phyloP scores from a whole-genome alignment of 2,329 filamentous ascomycete genomes.

The Colletotrichum magnum region DNA sequence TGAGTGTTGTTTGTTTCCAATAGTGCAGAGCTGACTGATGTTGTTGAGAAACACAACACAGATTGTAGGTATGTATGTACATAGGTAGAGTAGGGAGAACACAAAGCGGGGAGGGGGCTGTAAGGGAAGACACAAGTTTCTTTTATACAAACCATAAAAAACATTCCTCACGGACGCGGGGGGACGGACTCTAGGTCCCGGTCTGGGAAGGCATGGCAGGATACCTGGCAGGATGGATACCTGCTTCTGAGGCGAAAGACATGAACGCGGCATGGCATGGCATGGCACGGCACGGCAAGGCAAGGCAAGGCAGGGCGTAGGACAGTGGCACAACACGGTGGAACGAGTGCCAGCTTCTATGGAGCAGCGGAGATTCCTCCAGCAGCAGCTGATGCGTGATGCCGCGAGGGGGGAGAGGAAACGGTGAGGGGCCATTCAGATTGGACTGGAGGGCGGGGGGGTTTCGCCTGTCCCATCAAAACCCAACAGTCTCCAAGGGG shows the following conservation, averaged over 20 bases:
- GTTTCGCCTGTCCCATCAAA: no score
- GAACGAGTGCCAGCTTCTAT: not conserved
- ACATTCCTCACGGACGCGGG: not conserved
- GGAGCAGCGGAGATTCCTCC: not conserved
- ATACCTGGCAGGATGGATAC: not conserved
- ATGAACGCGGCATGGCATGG: not conserved
- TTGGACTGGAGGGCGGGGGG: no score
- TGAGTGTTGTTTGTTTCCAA: no score
- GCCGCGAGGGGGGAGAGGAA: not conserved
- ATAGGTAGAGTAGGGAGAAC: not conserved
- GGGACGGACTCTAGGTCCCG: not conserved
- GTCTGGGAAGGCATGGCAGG: not conserved
- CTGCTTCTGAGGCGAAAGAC: no score
- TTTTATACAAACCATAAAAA: not conserved
- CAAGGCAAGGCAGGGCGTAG: not conserved
- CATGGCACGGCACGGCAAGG: not conserved
- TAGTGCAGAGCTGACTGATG: no score
- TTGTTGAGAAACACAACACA: no score
- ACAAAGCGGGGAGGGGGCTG: conserved; percentile 7
- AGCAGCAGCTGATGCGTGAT: not conserved
- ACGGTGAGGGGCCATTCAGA: not conserved
- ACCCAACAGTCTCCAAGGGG: no score
- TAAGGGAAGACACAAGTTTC: not conserved
- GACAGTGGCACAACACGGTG: not conserved
- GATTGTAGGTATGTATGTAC: no score